Evolutionary conservation across 148 eudicot species (phyloP).

Genomic region (Polygonum aviculare): DNA sequence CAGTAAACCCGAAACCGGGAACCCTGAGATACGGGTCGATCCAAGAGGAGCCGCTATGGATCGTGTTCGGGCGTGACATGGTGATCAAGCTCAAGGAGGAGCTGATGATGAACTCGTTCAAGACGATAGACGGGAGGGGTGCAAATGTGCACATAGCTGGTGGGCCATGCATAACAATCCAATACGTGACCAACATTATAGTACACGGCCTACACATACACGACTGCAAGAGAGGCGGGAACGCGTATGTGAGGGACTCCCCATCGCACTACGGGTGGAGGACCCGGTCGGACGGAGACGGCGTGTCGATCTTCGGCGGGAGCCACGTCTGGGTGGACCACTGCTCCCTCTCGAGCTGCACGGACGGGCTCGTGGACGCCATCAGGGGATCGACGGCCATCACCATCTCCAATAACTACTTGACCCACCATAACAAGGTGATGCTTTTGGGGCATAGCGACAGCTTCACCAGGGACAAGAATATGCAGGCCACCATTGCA

Average conservation of each 20-base stretch:
- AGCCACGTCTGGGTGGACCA: conserved; percentile 3
- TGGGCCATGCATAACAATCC: conserved; percentile 2
- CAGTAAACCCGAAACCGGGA: conserved; percentile 9
- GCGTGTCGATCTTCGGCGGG: not conserved
- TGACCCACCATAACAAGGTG: not conserved
- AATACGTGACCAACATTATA: not conserved
- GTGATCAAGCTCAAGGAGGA: conserved; percentile 11
- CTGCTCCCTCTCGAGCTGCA: not conserved
- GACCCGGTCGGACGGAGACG: not conserved
- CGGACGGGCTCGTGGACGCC: not conserved
- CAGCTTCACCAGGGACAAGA: not conserved
- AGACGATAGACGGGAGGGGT: not conserved
- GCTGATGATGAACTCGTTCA: conserved; percentile 2
- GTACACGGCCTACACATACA: not conserved
- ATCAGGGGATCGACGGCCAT: not conserved
- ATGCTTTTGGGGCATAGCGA: conserved; percentile 5
- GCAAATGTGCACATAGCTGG: not conserved
- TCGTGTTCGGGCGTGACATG: conserved; percentile 4
- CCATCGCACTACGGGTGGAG: not conserved
- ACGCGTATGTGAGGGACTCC: not conserved
- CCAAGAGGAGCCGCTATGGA: conserved; percentile 11
- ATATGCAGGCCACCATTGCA: conserved; percentile 6
- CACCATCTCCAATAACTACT: not conserved
- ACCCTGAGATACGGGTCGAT: conserved; percentile 4
- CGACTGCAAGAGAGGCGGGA: not conserved